Percentiles rank a stretch among this genome's conserved stretches.
Conservation (phyloP, 257 asterid species). For the Ligustrum vulgare region DNA sequence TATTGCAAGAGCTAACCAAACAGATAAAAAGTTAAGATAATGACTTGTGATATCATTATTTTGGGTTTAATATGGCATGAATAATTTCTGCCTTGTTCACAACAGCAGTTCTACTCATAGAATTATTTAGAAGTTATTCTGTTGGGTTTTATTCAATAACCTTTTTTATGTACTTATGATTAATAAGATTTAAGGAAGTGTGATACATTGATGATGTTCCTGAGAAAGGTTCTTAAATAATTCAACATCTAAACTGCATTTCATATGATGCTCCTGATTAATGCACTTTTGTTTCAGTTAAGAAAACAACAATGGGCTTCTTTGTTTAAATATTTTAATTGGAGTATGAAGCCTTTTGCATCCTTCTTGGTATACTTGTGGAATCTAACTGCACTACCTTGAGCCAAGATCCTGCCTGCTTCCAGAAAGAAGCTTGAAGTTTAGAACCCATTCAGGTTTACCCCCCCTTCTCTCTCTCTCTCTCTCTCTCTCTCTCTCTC, state of each 20-base stretch:
- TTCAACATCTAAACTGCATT: not conserved
- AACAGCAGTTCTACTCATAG: too few relatives aligned
- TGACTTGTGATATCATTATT: not conserved
- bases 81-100: too few relatives aligned
- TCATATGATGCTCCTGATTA: not conserved
- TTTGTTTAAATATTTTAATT: not conserved
- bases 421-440: constrained; percentile 60
- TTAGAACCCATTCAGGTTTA: constrained; percentile 55
- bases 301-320: not conserved
- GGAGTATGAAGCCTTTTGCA: not conserved
- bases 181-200: not conserved
- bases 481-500: not conserved
- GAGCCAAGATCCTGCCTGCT: constrained; percentile 43
- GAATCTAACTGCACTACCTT: constrained; percentile 40
- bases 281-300: not conserved
- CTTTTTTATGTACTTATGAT: too few relatives aligned
- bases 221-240: not conserved
- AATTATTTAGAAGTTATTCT: too few relatives aligned
- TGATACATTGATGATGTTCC: not conserved
- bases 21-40: too few relatives aligned
- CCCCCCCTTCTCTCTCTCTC: too few relatives aligned
- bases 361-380: constrained; percentile 39
- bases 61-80: not conserved
- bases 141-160: too few relatives aligned
- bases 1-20: too few relatives aligned